phyloP scores from a whole-genome alignment of 1,284 basidiomycete species.

The Austroboletus novae-zelandiae region DNA sequence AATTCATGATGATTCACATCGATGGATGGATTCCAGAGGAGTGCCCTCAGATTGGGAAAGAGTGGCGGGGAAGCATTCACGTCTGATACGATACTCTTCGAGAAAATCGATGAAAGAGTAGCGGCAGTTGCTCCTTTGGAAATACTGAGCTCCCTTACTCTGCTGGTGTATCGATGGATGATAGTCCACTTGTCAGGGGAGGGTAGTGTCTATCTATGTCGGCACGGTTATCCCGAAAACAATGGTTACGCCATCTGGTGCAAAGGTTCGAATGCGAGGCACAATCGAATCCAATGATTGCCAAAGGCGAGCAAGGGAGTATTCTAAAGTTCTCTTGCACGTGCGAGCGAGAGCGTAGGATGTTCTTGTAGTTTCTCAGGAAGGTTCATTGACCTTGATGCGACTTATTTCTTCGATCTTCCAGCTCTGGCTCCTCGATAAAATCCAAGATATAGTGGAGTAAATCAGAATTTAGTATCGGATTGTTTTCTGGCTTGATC shows the following conservation, averaged over 20 bases:
- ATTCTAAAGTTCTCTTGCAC: not conserved
- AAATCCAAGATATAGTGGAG: not conserved
- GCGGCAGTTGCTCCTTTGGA: too few relatives aligned
- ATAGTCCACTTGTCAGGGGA: not conserved
- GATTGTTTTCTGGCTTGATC: too few relatives aligned
- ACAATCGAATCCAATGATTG: conserved; percentile 1
- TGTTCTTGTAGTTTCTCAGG: not conserved
- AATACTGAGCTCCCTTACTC: not conserved
- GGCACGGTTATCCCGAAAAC: too few relatives aligned
- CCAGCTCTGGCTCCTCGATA: not conserved
- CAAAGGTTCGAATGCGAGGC: conserved; percentile 1
- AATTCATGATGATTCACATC: too few relatives aligned
- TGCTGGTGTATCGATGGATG: not conserved
- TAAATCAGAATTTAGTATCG: not conserved
- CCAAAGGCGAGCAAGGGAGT: not conserved
- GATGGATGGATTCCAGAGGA: not conserved
- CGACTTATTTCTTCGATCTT: not conserved
- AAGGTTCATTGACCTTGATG: not conserved
- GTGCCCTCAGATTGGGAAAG: not conserved
- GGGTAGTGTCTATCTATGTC: not conserved
- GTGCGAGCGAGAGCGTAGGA: conserved; percentile 1
- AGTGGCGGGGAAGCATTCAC: too few relatives aligned
- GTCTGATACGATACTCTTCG: too few relatives aligned
- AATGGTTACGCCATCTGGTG: not conserved
- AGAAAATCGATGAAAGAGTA: too few relatives aligned